Percentiles rank a stretch among this genome's conserved stretches.
Conservation (phyloP, 1,139 yeast species). For the Sugiyamaella novakii region DNA sequence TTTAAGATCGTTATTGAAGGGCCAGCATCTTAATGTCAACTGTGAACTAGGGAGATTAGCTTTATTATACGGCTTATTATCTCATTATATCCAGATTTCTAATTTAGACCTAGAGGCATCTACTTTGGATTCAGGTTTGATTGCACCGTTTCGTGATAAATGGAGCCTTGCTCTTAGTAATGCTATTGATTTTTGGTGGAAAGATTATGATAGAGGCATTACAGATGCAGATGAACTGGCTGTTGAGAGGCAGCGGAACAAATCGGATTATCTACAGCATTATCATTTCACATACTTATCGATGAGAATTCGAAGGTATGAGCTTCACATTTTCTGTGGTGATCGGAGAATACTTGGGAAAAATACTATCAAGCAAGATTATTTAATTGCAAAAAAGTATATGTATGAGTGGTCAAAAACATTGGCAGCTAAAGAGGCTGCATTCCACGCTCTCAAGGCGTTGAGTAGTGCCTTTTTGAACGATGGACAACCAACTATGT, state of each 20-base stretch:
- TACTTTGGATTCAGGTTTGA: conserved; percentile 18
- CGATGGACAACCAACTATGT: conserved; percentile 34
- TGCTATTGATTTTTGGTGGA: conserved; percentile 22
- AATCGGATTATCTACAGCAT: conserved; percentile 6
- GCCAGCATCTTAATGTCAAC: conserved; percentile 19
- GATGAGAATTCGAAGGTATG: conserved; percentile 52
- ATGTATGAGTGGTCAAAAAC: conserved; percentile 29
- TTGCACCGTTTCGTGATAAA: conserved; percentile 22
- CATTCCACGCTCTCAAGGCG: conserved; percentile 27
- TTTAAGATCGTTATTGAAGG: conserved; percentile 11
- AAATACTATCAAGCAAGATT: conserved; percentile 57
- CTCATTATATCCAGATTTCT: conserved; percentile 25
- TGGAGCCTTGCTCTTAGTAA: conserved; percentile 18
- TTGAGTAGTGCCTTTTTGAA: conserved; percentile 17
- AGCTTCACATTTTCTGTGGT: conserved; percentile 74
- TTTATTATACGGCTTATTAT: conserved; percentile 25
- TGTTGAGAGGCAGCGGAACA: conserved; percentile 2
- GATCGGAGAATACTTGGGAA: conserved; percentile 81
- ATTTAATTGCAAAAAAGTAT: conserved; percentile 50
- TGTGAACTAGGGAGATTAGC: conserved; percentile 27
- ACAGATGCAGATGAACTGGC: conserved; percentile 14
- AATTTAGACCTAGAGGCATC: conserved; percentile 25
- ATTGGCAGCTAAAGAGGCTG: conserved; percentile 39
- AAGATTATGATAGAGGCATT: conserved; percentile 14
- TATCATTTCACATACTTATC: conserved; percentile 15